phyloP scores from a whole-genome alignment of 2,329 filamentous ascomycete species.

The Sphaerulina vaccinii region DNA sequence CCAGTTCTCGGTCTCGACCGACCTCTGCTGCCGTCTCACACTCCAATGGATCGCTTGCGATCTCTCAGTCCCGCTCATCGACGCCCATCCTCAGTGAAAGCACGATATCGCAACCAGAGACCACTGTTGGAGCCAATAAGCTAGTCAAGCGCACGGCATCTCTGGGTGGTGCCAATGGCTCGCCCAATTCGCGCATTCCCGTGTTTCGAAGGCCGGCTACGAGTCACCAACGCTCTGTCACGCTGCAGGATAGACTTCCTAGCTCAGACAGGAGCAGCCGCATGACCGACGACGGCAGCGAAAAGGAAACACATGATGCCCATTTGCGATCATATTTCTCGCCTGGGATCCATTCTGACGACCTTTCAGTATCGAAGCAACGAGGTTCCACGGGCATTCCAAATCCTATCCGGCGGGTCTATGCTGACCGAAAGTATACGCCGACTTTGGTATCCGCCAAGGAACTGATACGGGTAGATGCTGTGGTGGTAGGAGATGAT shows the following conservation, averaged over 20 bases:
- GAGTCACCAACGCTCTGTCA: conserved; percentile 74
- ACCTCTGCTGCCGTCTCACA: conserved; percentile 65
- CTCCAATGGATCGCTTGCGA: conserved; percentile 49
- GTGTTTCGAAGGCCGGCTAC: conserved; percentile 72
- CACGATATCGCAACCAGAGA: conserved; percentile 6
- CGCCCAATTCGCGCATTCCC: conserved; percentile 60
- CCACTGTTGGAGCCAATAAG: conserved; percentile 64
- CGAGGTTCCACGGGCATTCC: conserved; percentile 38
- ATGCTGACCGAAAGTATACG: conserved; percentile 38
- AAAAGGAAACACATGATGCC: conserved; percentile 22
- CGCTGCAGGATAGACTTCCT: conserved; percentile 51
- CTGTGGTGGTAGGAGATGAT: conserved; percentile 32
- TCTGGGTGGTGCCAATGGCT: conserved; percentile 48
- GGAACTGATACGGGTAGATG: conserved; percentile 27
- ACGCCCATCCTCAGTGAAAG: conserved; percentile 59
- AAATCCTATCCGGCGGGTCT: conserved; percentile 39
- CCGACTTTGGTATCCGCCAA: conserved; percentile 35
- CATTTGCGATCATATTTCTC: conserved; percentile 39
- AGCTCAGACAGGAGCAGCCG: conserved; percentile 15
- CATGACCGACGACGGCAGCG: conserved; percentile 11
- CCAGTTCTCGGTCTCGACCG: conserved; percentile 62
- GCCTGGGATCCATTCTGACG: conserved; percentile 28
- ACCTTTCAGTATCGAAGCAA: conserved; percentile 21
- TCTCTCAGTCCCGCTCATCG: conserved; percentile 54
- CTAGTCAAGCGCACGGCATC: conserved; percentile 71